These are phyloP conservation scores for Lactarius tabidus DNA, from an alignment of 768 basidiomycete genomes.

Conservation along the genomic window DNA sequence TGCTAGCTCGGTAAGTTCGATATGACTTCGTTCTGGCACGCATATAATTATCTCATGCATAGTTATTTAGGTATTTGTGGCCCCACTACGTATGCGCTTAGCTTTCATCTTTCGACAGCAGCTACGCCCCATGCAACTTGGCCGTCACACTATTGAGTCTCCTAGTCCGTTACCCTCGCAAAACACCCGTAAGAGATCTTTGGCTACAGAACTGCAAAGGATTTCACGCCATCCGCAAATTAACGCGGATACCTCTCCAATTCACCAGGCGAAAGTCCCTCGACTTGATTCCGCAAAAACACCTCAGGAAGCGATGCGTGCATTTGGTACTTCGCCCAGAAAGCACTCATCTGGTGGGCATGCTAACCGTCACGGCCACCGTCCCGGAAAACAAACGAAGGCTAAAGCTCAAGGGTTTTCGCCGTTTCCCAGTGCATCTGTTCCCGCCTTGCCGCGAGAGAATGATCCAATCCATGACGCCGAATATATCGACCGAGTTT, in stretches of 20 bases:
- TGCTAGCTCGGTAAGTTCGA: background rate
- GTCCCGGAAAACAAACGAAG: conserved; percentile 1
- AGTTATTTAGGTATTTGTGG: conserved; percentile 2
- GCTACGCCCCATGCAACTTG: conserved; percentile 59
- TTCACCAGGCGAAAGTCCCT: conserved; percentile 11
- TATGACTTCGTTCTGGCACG: background rate
- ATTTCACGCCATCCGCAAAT: conserved; percentile 2
- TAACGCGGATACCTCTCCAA: background rate
- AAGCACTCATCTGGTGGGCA: conserved; percentile 7
- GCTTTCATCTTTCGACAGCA: conserved; percentile 44
- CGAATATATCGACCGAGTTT: conserved; percentile 32
- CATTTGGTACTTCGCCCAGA: conserved; percentile 15
- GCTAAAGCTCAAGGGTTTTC: conserved; percentile 3
- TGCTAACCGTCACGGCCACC: conserved; percentile 5
- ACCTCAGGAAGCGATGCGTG: conserved; percentile 14
- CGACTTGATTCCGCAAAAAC: conserved; percentile 4
- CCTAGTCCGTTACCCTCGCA: conserved; percentile 24
- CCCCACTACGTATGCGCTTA: conserved; percentile 43
- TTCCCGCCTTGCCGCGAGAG: conserved; percentile 14
- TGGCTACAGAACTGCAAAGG: conserved; percentile 39
- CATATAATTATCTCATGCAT: background rate
- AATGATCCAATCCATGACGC: conserved; percentile 36
- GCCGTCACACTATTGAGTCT: conserved; percentile 34
- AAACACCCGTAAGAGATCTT: conserved; percentile 44
- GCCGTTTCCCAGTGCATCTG: conserved; percentile 8